phyloP scores from a whole-genome alignment of 2,329 filamentous ascomycete species.

The Aspergillus pseudotamarii region DNA sequence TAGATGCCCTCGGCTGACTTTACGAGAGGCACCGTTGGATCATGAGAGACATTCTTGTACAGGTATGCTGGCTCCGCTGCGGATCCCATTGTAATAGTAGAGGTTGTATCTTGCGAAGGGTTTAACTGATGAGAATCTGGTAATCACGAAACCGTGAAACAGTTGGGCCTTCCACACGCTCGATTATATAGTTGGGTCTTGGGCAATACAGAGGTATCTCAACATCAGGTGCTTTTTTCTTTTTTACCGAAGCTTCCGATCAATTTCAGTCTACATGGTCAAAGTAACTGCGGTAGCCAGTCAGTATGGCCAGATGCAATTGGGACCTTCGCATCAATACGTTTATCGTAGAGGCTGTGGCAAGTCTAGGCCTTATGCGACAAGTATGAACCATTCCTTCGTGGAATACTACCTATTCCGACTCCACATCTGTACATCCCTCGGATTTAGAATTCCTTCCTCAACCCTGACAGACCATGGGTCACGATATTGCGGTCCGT shows the following conservation, averaged over 20 bases:
- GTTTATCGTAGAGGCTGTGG: not conserved
- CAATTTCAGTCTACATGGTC: not conserved
- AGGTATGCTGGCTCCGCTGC: conserved; percentile 6
- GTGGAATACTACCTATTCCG: not conserved
- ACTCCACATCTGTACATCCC: not conserved
- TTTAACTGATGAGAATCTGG: not conserved
- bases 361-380: not conserved
- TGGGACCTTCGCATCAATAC: not conserved
- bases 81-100: conserved; percentile 4
- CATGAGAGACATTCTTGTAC: conserved; percentile 3
- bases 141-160: not conserved
- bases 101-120: not conserved
- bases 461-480: not conserved
- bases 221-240: not conserved
- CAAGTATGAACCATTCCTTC: not conserved
- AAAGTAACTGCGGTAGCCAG: not conserved
- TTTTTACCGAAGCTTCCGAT: not conserved
- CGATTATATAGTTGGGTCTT: not conserved
- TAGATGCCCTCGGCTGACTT: conserved; percentile 43
- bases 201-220: not conserved
- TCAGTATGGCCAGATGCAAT: not conserved
- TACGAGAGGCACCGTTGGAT: conserved; percentile 1
- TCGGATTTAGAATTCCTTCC: not conserved
- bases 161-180: not conserved
- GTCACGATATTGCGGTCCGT: not conserved